These are phyloP conservation scores for Emydomyces testavorans DNA, from an alignment of 2,329 filamentous ascomycete species.

Conservation along the genomic window DNA sequence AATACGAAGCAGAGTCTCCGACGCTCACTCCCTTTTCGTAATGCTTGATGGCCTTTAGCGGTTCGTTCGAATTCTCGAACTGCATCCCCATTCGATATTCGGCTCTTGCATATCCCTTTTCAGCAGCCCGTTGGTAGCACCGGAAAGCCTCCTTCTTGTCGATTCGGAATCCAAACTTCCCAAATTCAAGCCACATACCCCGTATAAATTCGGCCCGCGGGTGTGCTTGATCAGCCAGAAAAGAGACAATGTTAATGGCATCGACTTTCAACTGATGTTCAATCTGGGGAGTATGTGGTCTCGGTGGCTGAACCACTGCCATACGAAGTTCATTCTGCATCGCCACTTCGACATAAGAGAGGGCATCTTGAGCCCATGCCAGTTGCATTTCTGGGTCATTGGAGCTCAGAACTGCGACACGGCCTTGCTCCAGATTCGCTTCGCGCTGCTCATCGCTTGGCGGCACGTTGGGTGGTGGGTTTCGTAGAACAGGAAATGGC, in stretches of 20 bases:
- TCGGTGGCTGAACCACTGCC: constrained; percentile 44
- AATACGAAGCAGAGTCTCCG: constrained; percentile 77
- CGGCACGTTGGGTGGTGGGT: constrained; percentile 74
- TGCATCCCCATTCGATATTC: constrained; percentile 98
- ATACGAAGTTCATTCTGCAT: constrained; percentile 65
- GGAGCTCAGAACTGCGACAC: constrained; percentile 73
- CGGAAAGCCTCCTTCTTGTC: constrained; percentile 93
- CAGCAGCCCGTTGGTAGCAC: constrained; percentile 74
- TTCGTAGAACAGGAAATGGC: constrained; percentile 74
- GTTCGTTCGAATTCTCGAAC: constrained; percentile 88
- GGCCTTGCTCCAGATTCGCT: constrained; percentile 71
- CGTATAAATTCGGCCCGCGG: constrained; percentile 89
- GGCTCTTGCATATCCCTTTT: constrained; percentile 73
- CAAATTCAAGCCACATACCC: constrained; percentile 96
- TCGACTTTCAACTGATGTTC: constrained; percentile 83
- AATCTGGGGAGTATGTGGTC: constrained; percentile 68
- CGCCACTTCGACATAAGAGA: constrained; percentile 77
- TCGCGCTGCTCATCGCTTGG: constrained; percentile 92
- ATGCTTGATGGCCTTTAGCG: constrained; percentile 78
- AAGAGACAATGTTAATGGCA: constrained; percentile 81
- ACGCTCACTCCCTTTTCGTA: constrained; percentile 70
- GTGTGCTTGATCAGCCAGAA: constrained; percentile 81
- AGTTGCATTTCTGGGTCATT: constrained; percentile 95
- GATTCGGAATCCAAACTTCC: constrained; percentile 78
- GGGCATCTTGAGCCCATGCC: constrained; percentile 86